Evolutionary conservation across 2,329 filamentous ascomycete species (phyloP).

Genomic region (Pestalotiopsis sp.): DNA sequence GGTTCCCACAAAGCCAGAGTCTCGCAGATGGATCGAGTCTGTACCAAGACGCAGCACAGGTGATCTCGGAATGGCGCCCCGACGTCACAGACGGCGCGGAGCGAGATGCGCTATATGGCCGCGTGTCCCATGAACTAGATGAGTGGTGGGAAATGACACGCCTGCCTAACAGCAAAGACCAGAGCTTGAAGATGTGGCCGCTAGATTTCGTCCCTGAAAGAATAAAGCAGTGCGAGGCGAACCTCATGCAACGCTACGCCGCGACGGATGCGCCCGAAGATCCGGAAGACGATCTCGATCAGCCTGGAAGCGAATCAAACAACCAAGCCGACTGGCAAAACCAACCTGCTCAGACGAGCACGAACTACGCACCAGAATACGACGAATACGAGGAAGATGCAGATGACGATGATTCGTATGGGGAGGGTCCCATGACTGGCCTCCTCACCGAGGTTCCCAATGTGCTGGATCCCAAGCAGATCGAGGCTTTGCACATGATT

Average conservation of each 20-base stretch:
- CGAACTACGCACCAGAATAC: constrained; percentile 44
- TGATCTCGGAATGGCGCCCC: constrained; percentile 51
- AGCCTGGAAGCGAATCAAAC: constrained; percentile 36
- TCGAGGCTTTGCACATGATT: constrained; percentile 95
- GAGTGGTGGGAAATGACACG: constrained; percentile 65
- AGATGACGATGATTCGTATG: constrained; percentile 76
- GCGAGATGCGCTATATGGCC: constrained; percentile 60
- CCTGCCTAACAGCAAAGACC: constrained; percentile 62
- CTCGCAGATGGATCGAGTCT: constrained; percentile 44
- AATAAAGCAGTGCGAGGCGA: constrained; percentile 61
- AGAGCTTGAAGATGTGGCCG: constrained; percentile 61
- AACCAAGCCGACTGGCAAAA: constrained; percentile 36
- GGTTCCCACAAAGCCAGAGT: constrained; percentile 50
- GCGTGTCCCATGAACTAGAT: constrained; percentile 67
- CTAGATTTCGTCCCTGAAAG: constrained; percentile 61
- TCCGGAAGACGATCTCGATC: constrained; percentile 37
- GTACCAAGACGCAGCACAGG: constrained; percentile 42
- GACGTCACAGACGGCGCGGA: constrained; percentile 59
- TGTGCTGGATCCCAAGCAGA: constrained; percentile 91
- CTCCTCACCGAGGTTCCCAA: constrained; percentile 92
- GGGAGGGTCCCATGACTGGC: constrained; percentile 77
- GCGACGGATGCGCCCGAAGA: constrained; percentile 37
- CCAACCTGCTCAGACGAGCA: constrained; percentile 44
- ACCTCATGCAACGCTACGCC: constrained; percentile 59
- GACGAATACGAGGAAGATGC: constrained; percentile 54